Percentiles rank a stretch among this genome's conserved stretches.
Conservation (phyloP, 2,329 filamentous ascomycete genomes). For the Ascochyta pisi region DNA sequence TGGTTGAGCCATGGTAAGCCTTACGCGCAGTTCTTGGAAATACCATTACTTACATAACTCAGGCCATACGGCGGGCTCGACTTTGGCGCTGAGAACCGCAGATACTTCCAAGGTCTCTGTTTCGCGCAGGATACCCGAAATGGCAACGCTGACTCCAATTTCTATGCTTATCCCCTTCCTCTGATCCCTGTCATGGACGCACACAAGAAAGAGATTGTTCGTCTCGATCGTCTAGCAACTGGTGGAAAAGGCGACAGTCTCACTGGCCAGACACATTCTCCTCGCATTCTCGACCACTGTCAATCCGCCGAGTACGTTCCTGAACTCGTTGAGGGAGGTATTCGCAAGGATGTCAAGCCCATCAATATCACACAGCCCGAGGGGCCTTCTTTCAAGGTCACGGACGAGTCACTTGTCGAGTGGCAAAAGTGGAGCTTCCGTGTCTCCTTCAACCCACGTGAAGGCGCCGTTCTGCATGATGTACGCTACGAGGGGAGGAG, state of each 20-base stretch:
- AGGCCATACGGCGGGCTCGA: constrained; percentile 63
- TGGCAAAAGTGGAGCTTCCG: constrained; percentile 57
- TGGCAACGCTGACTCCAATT: constrained; percentile 53
- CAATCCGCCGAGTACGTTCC: constrained; percentile 58
- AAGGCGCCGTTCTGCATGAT: constrained; percentile 76
- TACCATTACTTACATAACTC: constrained; percentile 1
- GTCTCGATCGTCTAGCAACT: constrained; percentile 47
- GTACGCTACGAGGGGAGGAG: constrained; percentile 70
- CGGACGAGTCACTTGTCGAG: constrained; percentile 52
- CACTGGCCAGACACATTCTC: constrained; percentile 48
- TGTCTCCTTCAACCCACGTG: constrained; percentile 49
- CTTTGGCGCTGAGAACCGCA: constrained; percentile 53
- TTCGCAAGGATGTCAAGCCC: constrained; percentile 63
- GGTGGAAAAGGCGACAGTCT: constrained; percentile 48
- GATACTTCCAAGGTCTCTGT: constrained; percentile 63
- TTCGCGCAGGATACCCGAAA: constrained; percentile 58
- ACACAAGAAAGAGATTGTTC: constrained; percentile 43
- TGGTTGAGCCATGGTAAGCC: constrained; percentile 59
- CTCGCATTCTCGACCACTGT: constrained; percentile 57
- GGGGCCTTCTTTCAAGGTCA: constrained; percentile 69
- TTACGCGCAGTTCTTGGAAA: not conserved
- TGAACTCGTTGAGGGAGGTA: constrained; percentile 49
- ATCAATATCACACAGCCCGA: constrained; percentile 76
- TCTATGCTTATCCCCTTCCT: constrained; percentile 50
- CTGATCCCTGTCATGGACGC: constrained; percentile 49